Conservation (phyloP, 305 asterid species). For the Striga hermonthica region DNA sequence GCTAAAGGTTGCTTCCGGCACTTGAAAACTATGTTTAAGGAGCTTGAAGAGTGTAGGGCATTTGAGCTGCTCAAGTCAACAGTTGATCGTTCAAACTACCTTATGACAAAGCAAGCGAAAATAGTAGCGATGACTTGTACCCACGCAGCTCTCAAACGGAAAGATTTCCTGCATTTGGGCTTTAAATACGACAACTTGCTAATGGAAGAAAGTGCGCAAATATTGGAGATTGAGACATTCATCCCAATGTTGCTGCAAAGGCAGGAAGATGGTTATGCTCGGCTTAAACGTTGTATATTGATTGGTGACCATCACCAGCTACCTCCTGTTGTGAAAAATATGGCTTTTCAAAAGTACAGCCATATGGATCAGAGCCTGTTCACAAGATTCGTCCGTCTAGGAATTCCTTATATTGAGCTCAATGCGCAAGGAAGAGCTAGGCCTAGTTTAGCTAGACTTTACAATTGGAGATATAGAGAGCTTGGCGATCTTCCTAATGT, state of each 20-base stretch:
- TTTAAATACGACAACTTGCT: constrained; percentile 90
- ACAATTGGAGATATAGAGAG: constrained; percentile 93
- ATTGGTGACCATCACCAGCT: constrained; percentile 98
- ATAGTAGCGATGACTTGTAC: constrained; percentile 99
- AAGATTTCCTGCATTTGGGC: constrained; percentile 88
- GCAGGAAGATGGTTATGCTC: constrained; percentile 98
- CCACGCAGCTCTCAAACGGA: constrained; percentile 96
- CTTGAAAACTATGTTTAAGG: constrained; percentile 89
- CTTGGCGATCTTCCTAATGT: constrained; percentile 88
- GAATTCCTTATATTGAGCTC: constrained; percentile 92
- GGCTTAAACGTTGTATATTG: constrained; percentile 95
- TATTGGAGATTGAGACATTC: constrained; percentile 95
- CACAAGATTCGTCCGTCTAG: constrained; percentile 92
- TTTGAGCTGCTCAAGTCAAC: constrained; percentile 96
- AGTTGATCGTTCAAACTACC: constrained; percentile 87
- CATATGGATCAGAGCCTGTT: constrained; percentile 99
- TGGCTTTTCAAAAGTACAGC: constrained; percentile 99
- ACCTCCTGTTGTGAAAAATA: constrained; percentile 98
- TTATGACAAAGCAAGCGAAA: constrained; percentile 97
- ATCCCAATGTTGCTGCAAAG: constrained; percentile 97
- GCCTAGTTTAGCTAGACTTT: constrained; percentile 88
- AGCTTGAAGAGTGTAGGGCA: constrained; percentile 98
- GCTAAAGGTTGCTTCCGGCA: constrained; percentile 95
- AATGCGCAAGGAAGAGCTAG: constrained; percentile 99
- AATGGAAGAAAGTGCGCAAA: constrained; percentile 99